Evolutionary conservation across 208 protist species (phyloP), one percentile per base, ranked within the genome.

Genomic region (Herpetomonas tarakana): DNA sequence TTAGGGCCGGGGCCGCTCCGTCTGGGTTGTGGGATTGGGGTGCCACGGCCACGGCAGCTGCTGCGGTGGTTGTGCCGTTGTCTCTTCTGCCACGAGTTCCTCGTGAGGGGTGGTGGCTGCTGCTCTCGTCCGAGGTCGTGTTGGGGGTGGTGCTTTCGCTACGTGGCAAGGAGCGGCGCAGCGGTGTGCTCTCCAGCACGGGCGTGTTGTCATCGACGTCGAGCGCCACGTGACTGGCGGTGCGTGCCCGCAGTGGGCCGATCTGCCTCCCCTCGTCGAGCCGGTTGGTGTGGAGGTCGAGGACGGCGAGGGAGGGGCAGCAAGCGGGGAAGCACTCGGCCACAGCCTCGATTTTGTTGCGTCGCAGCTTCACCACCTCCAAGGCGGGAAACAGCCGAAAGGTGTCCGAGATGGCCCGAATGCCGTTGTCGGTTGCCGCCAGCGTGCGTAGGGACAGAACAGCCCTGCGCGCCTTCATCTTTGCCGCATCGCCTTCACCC

Each of bases 371-470:
- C 49, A 85, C 38, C 31, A 84, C 76, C n/a, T 74, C 35, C 24
- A 87, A 44, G 29, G 78, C 31, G 6, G 68, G 54, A 44, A 91
- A 76, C 1, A 70, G 53, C 24, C 38, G 70, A 2, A 72, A 39
- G 0, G 71, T 41, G 26, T 53, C 54, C 6, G 65, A 62, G 28
- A 87, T 31, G 2, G 46, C 24, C 16, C 30, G 22, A 14, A 92
- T 21, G 24, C 35, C 31, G 47, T 92, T 92, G 65, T 67, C 64
- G 0, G 70, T 70, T 14, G 80, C 70, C 52, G 71, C 71, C 39
- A 92, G 69, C 28, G 75, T 71, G 12, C 76, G 78, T 57, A 92
- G 57, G 24, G 38, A 14, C 2, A 30, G 50, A 16, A 63, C 11
- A 18, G 16, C 24, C 19, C 38, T 21, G 25, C 62, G 52, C 45